Evolutionary conservation across 192 early-diverging fungal species (phyloP).

Genomic region (Dissophora globulifera): DNA sequence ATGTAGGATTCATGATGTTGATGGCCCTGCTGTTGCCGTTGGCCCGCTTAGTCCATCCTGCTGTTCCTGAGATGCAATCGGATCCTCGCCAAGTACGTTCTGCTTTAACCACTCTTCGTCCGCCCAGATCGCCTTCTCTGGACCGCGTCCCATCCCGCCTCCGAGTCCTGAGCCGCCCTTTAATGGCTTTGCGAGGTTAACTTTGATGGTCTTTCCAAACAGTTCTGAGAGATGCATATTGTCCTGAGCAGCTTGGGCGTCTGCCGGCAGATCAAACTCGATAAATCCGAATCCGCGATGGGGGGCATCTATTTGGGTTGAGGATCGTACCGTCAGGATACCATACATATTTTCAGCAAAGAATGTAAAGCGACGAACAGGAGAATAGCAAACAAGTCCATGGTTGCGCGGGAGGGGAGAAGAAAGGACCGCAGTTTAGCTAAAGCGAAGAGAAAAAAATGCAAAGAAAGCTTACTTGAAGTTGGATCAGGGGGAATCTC

Average conservation of each 20-base stretch:
- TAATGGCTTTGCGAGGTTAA: constrained; percentile 81
- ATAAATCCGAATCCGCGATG: constrained; percentile 98
- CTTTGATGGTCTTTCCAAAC: constrained; percentile 89
- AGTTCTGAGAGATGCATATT: constrained; percentile 95
- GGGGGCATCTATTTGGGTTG: constrained; percentile 55
- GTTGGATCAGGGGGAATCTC: constrained; percentile 86
- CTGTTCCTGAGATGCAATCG: not conserved
- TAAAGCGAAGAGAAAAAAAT: no score
- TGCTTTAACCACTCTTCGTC: constrained; percentile 51
- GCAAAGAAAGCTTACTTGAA: constrained; percentile 63
- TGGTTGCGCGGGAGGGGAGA: no score
- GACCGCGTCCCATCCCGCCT: constrained; percentile 49
- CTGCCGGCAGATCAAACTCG: constrained; percentile 87
- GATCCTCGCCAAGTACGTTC: constrained; percentile 36
- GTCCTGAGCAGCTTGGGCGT: constrained; percentile 90
- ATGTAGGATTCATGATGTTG: not conserved
- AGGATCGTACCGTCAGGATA: not conserved
- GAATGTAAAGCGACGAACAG: no score
- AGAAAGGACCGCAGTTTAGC: no score
- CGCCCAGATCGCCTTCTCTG: constrained; percentile 51
- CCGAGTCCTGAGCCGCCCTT: constrained; percentile 55
- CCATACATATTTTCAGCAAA: no score
- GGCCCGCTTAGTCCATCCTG: not conserved
- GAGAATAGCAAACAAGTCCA: no score
- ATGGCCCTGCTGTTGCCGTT: not conserved